Conservation (phyloP, 2,329 filamentous ascomycete genomes). For the Ambrosiella beaveri region DNA sequence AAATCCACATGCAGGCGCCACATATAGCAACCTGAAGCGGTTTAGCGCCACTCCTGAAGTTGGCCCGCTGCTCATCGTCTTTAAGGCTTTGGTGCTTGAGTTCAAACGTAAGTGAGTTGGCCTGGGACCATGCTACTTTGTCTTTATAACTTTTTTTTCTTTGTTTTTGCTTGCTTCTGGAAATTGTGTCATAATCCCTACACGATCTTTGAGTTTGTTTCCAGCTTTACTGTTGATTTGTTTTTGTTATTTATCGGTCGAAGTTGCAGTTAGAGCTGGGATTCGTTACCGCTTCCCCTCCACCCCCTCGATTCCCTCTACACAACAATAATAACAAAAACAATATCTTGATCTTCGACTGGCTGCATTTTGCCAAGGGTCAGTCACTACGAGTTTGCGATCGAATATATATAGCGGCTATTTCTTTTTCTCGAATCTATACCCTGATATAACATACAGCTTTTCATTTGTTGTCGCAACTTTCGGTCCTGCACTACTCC, state of each 20-base stretch:
- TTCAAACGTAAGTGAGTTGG: background rate
- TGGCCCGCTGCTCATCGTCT: background rate
- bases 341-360: no score
- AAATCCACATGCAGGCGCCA: conserved; percentile 5
- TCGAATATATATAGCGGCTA: no score
- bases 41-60: conserved; percentile 10
- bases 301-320: background rate
- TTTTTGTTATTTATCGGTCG: background rate
- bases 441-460: background rate
- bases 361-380: no score
- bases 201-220: background rate
- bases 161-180: background rate
- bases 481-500: conserved; percentile 1
- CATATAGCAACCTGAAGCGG: conserved; percentile 2
- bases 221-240: background rate
- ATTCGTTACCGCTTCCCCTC: background rate
- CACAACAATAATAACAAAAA: no score
- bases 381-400: no score
- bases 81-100: background rate
- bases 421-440: no score
- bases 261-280: background rate
- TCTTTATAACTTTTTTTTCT: background rate
- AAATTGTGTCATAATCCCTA: background rate
- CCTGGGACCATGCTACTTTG: conserved; percentile 3
- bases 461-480: background rate